Base-by-base conservation (phyloP, 768 basidiomycete genomes). In the Phaeotremella fagi region DNA sequence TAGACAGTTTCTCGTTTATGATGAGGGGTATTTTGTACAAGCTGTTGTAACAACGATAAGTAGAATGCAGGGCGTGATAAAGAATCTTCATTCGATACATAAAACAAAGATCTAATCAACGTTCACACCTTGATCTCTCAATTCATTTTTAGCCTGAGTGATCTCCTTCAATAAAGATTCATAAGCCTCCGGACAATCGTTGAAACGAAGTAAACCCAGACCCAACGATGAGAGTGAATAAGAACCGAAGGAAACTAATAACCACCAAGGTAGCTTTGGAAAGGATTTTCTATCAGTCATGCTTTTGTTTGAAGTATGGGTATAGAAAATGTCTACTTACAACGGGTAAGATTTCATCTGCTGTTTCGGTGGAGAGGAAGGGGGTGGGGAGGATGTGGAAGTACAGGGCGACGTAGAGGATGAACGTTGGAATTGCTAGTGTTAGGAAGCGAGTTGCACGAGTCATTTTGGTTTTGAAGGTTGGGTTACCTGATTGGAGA, bases 131-230 rank as follows among this genome's bases (percentile, higher is more conserved):
- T 77, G 79, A 50, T 77, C 70, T 65, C 84, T 78, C 51, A 86
- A 66, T 55, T 83, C 83, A 57, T 82, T 73, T 64, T 81, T 82
- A 18, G 81, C 81, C 47, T 75, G 75, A 25, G 75, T 77, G 29
- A 87, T 83, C 77, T 87, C 84, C 83, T 85, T 64, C 26, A 69
- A 51, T 48, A 88, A 72, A 70, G 86, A 85, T 12, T 80, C 77
- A 60, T 88, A 86, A 3, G 87, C 87, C 60, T 88, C 86, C 35
- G 86, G 84, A 68, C 86, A 86, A 61, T 89, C 87, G 63, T 81
- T 76, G 63, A 87, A 85, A 2, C 83, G 83, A 60, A 82, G 80
- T 37, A 88, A 66, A 1, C 87, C 87, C 79, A 82, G 81, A 9
- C 88, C 87, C 18, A 89, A 81, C 9, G 83, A 85, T 76, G 82